Evolutionary conservation across 2,329 filamentous ascomycete species (phyloP).

Genomic region (Pyricularia grisea): DNA sequence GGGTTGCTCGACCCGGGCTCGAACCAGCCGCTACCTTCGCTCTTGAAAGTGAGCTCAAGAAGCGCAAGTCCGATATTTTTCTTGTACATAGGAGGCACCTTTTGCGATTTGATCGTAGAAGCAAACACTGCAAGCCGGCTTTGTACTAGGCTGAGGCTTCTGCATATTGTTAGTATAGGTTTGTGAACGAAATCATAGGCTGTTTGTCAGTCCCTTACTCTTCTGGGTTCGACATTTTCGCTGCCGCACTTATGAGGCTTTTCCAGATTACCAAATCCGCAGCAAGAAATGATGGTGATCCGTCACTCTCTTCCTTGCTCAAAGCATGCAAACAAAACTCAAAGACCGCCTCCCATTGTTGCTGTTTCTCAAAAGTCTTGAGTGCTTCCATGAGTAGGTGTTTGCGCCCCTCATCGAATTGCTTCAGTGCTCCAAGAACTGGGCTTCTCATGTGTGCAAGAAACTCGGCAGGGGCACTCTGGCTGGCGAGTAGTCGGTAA

Average conservation of each 20-base stretch:
- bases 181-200: not conserved
- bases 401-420: constrained; percentile 37
- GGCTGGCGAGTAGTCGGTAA: constrained; percentile 34
- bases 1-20: constrained; percentile 8
- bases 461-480: constrained; percentile 31
- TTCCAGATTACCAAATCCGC: constrained; percentile 31
- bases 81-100: constrained; percentile 20
- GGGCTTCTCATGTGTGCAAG: constrained; percentile 27
- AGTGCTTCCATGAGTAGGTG: constrained; percentile 34
- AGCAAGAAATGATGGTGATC: constrained; percentile 29
- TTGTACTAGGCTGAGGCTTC: constrained; percentile 16
- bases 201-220: constrained; percentile 11
- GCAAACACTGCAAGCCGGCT: constrained; percentile 17
- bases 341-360: constrained; percentile 33
- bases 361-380: constrained; percentile 23
- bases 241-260: constrained; percentile 20
- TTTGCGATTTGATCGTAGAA: constrained; percentile 11
- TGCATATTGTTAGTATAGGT: not conserved
- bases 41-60: constrained; percentile 20
- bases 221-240: constrained; percentile 16
- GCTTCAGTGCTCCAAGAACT: constrained; percentile 29
- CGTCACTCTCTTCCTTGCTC: constrained; percentile 24
- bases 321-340: constrained; percentile 34
- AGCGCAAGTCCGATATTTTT: constrained; percentile 24
- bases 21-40: constrained; percentile 12